phyloP scores from a whole-genome alignment of 1,284 basidiomycete species.

The Erythrobasidium hasegawianum region DNA sequence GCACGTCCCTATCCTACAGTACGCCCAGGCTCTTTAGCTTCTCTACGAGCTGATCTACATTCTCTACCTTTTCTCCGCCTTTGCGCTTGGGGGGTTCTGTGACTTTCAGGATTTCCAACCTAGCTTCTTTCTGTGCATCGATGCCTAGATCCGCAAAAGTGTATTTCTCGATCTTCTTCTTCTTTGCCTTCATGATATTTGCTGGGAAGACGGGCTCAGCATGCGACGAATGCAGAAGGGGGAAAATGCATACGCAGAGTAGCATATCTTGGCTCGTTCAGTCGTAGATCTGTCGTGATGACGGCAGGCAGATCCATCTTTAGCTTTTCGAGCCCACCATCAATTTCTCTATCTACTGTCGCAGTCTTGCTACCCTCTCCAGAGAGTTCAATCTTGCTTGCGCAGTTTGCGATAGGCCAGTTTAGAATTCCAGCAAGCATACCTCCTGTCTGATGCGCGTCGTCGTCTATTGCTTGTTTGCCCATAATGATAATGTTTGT shows the following conservation, averaged over 20 bases:
- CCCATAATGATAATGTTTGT: constrained; percentile 88
- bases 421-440: constrained; percentile 91
- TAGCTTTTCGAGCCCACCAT: constrained; percentile 85
- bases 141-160: constrained; percentile 75
- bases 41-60: constrained; percentile 81
- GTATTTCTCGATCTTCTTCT: constrained; percentile 89
- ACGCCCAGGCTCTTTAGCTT: constrained; percentile 90
- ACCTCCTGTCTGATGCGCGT: constrained; percentile 93
- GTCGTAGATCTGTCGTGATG: constrained; percentile 84
- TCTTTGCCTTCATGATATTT: constrained; percentile 68
- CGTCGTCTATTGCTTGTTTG: constrained; percentile 99
- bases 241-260: constrained; percentile 61
- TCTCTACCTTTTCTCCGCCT: constrained; percentile 82
- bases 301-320: constrained; percentile 77
- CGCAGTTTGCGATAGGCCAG: constrained; percentile 94
- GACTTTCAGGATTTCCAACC: constrained; percentile 85
- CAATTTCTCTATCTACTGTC: constrained; percentile 82
- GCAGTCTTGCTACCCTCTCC: constrained; percentile 61
- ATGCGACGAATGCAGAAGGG: not conserved
- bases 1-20: constrained; percentile 44
- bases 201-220: not conserved
- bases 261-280: constrained; percentile 82
- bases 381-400: constrained; percentile 80
- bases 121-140: constrained; percentile 63
- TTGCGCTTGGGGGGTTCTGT: constrained; percentile 83